These are phyloP conservation scores for Microdochium paspali DNA, from an alignment of 2,329 filamentous ascomycete genomes.

Conservation along the genomic window DNA sequence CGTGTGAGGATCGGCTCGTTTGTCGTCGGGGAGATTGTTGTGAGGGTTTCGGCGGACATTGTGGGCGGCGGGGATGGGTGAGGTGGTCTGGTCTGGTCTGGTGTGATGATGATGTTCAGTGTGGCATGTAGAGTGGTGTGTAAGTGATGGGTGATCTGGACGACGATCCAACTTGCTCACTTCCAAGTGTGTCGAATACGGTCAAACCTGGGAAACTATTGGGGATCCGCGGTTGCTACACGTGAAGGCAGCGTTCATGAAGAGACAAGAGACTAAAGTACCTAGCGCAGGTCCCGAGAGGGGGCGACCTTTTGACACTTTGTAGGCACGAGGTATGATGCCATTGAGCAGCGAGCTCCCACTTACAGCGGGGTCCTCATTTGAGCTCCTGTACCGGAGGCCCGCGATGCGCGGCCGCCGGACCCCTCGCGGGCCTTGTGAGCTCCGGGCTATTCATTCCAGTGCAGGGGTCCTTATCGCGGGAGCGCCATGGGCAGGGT, in stretches of 20 bases:
- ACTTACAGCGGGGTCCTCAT: neutral
- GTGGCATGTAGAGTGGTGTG: neutral
- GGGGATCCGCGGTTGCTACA: too few species aligned
- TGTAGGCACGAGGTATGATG: neutral
- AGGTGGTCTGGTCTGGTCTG: neutral
- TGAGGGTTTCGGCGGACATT: constrained; percentile 57
- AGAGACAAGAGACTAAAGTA: too few species aligned
- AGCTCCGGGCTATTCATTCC: too few species aligned
- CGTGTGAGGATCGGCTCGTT: constrained; percentile 77
- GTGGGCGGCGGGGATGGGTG: constrained; percentile 14
- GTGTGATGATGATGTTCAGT: too few species aligned
- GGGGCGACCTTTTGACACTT: neutral
- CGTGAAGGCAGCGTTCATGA: too few species aligned
- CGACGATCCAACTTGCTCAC: too few species aligned
- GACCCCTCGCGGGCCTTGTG: neutral
- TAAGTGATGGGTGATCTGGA: too few species aligned
- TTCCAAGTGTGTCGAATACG: too few species aligned
- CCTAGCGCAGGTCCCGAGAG: too few species aligned
- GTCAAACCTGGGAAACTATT: too few species aligned
- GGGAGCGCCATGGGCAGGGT: too few species aligned
- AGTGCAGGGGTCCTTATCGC: too few species aligned
- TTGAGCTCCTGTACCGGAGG: neutral
- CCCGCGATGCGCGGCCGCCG: neutral
- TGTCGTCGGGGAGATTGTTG: constrained; percentile 83
- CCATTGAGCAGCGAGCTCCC: neutral